Evolutionary conservation across 2,329 filamentous ascomycete genomes (phyloP), one percentile per base, ranked within the genome.

Genomic region (Venturiaceae sp.): DNA sequence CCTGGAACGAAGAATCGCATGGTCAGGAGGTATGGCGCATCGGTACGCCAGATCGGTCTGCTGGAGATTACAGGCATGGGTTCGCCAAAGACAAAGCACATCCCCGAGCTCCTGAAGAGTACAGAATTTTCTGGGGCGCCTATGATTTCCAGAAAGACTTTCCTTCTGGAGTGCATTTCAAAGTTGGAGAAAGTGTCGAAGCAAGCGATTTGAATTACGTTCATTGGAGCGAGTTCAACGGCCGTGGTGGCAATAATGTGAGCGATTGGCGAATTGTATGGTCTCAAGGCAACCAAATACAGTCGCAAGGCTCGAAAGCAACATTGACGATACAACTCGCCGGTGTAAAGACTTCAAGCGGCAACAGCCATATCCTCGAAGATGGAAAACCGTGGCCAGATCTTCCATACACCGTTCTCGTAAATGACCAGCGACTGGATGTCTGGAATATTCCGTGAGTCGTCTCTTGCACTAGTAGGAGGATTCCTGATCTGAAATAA

Each of bases 291-390:
- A 28, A 3, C 21, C 9, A 16, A 11, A 23, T 9, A 13, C 13
- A 47, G 3, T 21, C 21, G n/a, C n/a, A n/a, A 3, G 19, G 41
- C 3, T 47, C 41, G 32, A 69, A 72, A 26, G 83, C 81, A 0
- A 85, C 80, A 0, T 78, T 87, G 30, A 86, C 83, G 0, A 75
- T 86, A 1, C 83, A 86, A 65, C 73, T 86, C 1, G 83, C 83
- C 0, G 83, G 79, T 2, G 83, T 78, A 1, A 86, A 86, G 71
- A 82, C 80, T 0, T 81, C 81, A 3, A 75, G 79, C 0, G 83
- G 83, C 1, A 86, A 86, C 64, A 84, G 81, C 1, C 83, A 85
- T 66, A 13, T 47, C 1, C 82, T 71, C 63, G 83, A 82, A 62
- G 71, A 77, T 2, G 75, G 72, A 1, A 75, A 85, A 65, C 73